Conservation (phyloP, 2,329 filamentous ascomycete genomes). For the Pseudopyricularia cyperi region DNA sequence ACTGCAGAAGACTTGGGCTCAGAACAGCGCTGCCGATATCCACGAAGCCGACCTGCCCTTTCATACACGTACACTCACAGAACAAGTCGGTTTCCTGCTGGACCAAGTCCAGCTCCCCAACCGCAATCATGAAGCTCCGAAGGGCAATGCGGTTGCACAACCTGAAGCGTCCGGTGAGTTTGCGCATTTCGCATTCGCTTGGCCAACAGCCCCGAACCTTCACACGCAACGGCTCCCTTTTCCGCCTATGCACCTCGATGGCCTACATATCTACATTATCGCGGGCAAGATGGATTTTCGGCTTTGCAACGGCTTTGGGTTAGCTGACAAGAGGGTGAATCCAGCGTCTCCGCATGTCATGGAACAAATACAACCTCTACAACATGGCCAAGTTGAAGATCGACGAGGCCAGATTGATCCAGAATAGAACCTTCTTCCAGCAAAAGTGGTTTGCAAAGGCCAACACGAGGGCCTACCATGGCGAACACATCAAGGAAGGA, state of each 20-base stretch:
- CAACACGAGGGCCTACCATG: constrained; percentile 74
- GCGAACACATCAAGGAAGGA: constrained; percentile 83
- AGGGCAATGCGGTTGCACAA: constrained; percentile 52
- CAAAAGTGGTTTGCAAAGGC: constrained; percentile 96
- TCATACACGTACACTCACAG: not conserved
- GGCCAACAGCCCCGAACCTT: not conserved
- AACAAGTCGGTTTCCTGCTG: not conserved
- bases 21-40: not conserved
- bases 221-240: not conserved
- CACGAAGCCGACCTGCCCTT: not conserved
- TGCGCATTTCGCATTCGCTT: constrained; percentile 3
- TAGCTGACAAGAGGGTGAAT: constrained; percentile 4
- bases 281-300: too few relatives aligned
- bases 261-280: too few relatives aligned
- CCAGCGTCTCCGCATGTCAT: constrained; percentile 87
- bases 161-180: constrained; percentile 50
- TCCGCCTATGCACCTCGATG: not conserved
- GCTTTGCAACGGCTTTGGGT: too few relatives aligned
- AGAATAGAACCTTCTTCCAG: constrained; percentile 70
- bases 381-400: constrained; percentile 46
- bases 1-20: too few relatives aligned
- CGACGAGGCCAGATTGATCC: constrained; percentile 9
- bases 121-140: constrained; percentile 33
- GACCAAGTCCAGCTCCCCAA: constrained; percentile 5
- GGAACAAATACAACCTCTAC: constrained; percentile 96